phyloP scores from a whole-genome alignment of 208 protist genomes.

The Naegleria fowleri region DNA sequence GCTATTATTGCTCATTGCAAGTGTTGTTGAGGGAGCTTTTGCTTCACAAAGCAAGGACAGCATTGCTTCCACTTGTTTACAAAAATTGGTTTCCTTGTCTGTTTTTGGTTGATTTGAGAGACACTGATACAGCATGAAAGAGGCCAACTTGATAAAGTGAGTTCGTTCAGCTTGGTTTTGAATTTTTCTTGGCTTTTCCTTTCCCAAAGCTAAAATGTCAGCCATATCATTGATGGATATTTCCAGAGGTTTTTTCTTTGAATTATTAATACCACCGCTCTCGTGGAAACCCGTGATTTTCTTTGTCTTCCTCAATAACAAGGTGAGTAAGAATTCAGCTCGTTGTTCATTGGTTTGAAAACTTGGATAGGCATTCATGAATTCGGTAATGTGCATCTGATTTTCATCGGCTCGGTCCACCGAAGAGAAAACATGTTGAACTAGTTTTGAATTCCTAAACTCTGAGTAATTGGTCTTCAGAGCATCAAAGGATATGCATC shows the following conservation, averaged over 20 bases:
- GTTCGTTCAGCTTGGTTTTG: not conserved
- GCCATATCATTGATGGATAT: not conserved
- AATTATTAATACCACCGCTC: not conserved
- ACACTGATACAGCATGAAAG: not conserved
- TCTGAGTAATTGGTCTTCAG: not conserved
- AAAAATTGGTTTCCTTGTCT: too few relatives aligned
- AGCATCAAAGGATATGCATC: not conserved
- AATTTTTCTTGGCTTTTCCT: not conserved
- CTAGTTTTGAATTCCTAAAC: not conserved
- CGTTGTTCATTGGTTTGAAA: not conserved
- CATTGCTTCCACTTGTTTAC: too few relatives aligned
- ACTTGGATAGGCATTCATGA: not conserved
- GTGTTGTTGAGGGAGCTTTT: too few relatives aligned
- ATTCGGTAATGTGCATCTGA: not conserved
- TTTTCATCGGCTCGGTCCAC: not conserved
- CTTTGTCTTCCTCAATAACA: not conserved
- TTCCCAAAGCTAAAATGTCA: not conserved
- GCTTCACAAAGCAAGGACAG: too few relatives aligned
- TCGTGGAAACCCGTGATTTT: not conserved
- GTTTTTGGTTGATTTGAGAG: not conserved
- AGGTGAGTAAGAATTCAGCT: not conserved
- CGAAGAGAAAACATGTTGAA: not conserved
- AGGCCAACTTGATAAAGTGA: not conserved
- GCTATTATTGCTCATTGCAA: too few relatives aligned
- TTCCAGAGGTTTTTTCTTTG: not conserved